These are phyloP conservation scores for Claviceps lovelessii DNA, from an alignment of 2,329 filamentous ascomycete species.

Conservation along the genomic window DNA sequence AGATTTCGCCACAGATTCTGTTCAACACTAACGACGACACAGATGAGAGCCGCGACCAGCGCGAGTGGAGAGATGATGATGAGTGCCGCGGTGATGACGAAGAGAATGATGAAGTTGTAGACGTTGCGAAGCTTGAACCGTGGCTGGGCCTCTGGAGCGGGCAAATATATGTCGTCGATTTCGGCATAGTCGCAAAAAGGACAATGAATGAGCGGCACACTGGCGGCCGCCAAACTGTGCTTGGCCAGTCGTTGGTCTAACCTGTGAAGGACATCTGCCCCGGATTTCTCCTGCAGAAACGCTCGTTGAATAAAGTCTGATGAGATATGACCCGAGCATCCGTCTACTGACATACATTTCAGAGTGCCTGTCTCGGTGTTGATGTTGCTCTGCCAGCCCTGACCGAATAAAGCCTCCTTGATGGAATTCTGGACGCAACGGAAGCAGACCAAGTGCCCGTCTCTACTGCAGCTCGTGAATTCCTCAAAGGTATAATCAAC, in stretches of 20 bases:
- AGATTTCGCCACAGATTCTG: conserved; percentile 28
- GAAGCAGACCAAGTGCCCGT: conserved; percentile 64
- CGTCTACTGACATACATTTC: conserved; percentile 66
- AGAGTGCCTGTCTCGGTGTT: conserved; percentile 59
- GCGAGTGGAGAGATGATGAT: conserved; percentile 41
- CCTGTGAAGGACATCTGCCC: conserved; percentile 55
- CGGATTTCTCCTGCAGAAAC: conserved; percentile 53
- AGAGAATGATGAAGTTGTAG: conserved; percentile 34
- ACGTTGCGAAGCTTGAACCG: conserved; percentile 40
- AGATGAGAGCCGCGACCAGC: conserved; percentile 31
- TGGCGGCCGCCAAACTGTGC: conserved; percentile 58
- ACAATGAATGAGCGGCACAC: conserved; percentile 65
- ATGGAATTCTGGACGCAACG: conserved; percentile 69
- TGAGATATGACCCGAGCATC: conserved; percentile 64
- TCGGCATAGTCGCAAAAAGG: conserved; percentile 90
- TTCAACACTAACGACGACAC: conserved; percentile 29
- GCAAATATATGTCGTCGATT: conserved; percentile 61
- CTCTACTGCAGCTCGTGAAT: conserved; percentile 53
- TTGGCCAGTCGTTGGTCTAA: conserved; percentile 69
- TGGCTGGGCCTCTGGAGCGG: conserved; percentile 37
- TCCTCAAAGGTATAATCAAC: conserved; percentile 57
- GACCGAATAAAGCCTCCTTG: conserved; percentile 81
- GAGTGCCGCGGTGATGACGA: conserved; percentile 38
- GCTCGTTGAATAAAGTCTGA: conserved; percentile 57
- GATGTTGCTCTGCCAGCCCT: conserved; percentile 76